Evolutionary conservation across 768 basidiomycete genomes (phyloP).

Genomic region (Harrya chromipes): DNA sequence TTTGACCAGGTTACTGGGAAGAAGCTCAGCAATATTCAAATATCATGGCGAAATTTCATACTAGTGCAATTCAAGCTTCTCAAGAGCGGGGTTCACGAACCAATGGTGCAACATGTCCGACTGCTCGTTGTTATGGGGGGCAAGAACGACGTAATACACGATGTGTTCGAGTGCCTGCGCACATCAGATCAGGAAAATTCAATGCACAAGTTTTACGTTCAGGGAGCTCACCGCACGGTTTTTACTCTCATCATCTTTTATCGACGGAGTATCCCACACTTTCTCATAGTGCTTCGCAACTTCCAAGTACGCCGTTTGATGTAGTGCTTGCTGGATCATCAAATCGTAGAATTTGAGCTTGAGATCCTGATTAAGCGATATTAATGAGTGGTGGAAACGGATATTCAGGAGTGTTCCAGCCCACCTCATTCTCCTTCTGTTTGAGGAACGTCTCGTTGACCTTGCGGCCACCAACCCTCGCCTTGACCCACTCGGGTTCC

Average conservation of each 20-base stretch:
- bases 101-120: conserved; percentile 94
- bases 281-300: conserved; percentile 95
- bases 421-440: conserved; percentile 82
- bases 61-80: conserved; percentile 84
- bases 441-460: conserved; percentile 92
- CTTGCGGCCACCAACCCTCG: conserved; percentile 87
- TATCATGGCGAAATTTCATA: conserved; percentile 35
- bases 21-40: conserved; percentile 11
- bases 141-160: conserved; percentile 90
- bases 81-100: conserved; percentile 71
- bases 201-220: neutral
- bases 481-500: conserved; percentile 91
- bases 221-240: conserved; percentile 55
- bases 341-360: conserved; percentile 96
- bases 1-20: conserved; percentile 81
- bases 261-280: conserved; percentile 95
- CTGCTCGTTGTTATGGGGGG: conserved; percentile 95
- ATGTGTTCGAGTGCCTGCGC: conserved; percentile 88
- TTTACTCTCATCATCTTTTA: conserved; percentile 80
- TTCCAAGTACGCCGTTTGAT: conserved; percentile 82
- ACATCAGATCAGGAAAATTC: conserved; percentile 2
- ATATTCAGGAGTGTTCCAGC: conserved; percentile 9
- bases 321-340: conserved; percentile 93
- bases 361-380: conserved; percentile 60
- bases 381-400: neutral